phyloP scores from a whole-genome alignment of 371 early-diverging fungal species.

The Mucor mucedo region DNA sequence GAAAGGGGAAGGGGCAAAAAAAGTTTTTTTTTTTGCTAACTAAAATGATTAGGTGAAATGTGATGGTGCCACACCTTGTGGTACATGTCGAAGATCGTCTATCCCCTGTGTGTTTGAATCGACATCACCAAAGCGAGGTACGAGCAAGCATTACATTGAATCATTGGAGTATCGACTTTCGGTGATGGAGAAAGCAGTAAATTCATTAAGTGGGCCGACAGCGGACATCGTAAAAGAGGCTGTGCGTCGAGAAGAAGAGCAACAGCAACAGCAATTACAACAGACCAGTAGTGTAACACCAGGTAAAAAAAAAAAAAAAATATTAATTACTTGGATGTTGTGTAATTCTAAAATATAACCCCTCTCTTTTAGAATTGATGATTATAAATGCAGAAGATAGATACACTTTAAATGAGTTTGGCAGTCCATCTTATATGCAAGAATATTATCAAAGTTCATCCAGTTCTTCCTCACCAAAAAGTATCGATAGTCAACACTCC shows the following conservation, averaged over 20 bases:
- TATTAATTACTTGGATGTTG: background rate
- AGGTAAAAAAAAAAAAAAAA: background rate
- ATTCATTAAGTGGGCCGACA: constrained; percentile 26
- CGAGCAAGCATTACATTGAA: constrained; percentile 35
- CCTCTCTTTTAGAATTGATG: background rate
- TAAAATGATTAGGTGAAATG: constrained; percentile 30
- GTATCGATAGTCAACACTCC: background rate
- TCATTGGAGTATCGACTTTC: constrained; percentile 28
- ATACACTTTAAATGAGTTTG: constrained; percentile 26
- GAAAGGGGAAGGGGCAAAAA: background rate
- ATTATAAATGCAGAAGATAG: constrained; percentile 10
- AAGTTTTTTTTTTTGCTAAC: background rate
- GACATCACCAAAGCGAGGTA: constrained; percentile 34
- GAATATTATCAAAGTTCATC: constrained; percentile 1
- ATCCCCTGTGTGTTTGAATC: constrained; percentile 35
- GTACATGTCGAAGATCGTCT: constrained; percentile 33
- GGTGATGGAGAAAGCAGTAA: constrained; percentile 32
- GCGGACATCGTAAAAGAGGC: constrained; percentile 32
- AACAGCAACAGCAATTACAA: constrained; percentile 6
- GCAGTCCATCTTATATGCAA: constrained; percentile 24
- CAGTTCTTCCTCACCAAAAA: background rate
- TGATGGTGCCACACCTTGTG: constrained; percentile 35
- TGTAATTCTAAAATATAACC: background rate
- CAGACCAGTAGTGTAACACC: constrained; percentile 1
- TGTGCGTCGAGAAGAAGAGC: constrained; percentile 21